phyloP scores from a whole-genome alignment of 78 protist species.

The Dictyostelium citrinum region DNA sequence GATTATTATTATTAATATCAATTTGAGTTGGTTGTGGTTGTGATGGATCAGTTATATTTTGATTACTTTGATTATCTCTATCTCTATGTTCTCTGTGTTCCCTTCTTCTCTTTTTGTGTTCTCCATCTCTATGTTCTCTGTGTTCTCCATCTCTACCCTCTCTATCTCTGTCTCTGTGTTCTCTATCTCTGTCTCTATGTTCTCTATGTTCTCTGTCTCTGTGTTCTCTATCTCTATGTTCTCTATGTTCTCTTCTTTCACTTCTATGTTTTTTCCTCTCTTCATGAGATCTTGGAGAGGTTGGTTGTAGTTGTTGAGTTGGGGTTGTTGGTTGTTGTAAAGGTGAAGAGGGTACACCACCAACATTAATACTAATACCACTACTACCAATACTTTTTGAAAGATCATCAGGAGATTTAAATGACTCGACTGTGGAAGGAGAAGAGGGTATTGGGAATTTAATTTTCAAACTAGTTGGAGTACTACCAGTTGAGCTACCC shows the following conservation, averaged over 20 bases:
- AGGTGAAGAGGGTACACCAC: not conserved
- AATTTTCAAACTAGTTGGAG: slow-evolving; percentile 10
- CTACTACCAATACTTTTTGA: not conserved
- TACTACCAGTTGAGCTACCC: not conserved
- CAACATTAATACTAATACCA: not conserved
- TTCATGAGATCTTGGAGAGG: not conserved
- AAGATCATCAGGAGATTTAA: not conserved
- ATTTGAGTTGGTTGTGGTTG: not conserved
- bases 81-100: not conserved
- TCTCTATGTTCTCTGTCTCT: not conserved
- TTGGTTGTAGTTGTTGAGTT: not conserved
- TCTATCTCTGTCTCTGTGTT: not conserved
- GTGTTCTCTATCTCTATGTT: slow-evolving; percentile 1
- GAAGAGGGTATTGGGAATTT: slow-evolving; percentile 16
- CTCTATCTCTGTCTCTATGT: not conserved
- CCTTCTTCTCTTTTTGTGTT: not conserved
- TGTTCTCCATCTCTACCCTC: not conserved
- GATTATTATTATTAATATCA: not conserved
- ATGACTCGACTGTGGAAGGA: not conserved
- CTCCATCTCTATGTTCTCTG: not conserved
- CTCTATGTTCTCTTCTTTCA: not conserved
- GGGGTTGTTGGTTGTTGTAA: not conserved
- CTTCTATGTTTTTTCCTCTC: not conserved
- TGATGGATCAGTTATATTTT: not conserved
- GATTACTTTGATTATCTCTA: not conserved